Evolutionary conservation across 2,329 filamentous ascomycete genomes (phyloP), one percentile per base, ranked within the genome.

Genomic region (Dothiorella sarmentorum): DNA sequence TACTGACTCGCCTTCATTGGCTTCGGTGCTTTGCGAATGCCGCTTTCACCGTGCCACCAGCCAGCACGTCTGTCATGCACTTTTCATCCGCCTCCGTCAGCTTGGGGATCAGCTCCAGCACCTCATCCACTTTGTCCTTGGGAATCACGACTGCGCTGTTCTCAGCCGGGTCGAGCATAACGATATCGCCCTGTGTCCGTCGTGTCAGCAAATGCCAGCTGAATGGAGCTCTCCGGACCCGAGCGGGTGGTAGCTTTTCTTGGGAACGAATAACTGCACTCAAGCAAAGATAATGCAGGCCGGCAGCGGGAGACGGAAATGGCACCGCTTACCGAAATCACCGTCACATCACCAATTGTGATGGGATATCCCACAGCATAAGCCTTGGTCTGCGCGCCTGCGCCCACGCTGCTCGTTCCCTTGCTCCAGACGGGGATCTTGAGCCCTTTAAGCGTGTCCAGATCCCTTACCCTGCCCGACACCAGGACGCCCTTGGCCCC

Each of bases 111-210:
- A 90, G 66, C 49, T 82, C 81, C 11, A 89, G 66, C 18, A 90
- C 82, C 47, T 81, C 78, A 10, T 79, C 76, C 9, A 90, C 69
- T 65, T 84, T 82, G 31, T 78, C 79, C 47, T 76, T 74, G 1
- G 88, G 88, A 59, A 91, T 87, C 26, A 83, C 79, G 11, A 89
- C 87, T 1, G 88, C 82, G 0, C 86, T 88, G 63, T 71, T 71
- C 64, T 90, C 88, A n/a, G 76, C 74, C 4, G 84, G 80, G 68
- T 91, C 89, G 58, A 84, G 82, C 71, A 90, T 85, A 44, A 89
- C 78, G 35, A 91, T 78, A 70, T 91, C 89, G 7, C 87, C 86
- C 75, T 69, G 74, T 17, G 17, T 22, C 31, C 22, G 17, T 22
- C 31, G 52, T 42, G 43, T 61, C 9, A 61, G 59, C 38, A 17